Percentiles rank a stretch among this genome's conserved stretches.
Conservation (phyloP, 2,329 filamentous ascomycete species). For the Dendrostoma leiphaemia region DNA sequence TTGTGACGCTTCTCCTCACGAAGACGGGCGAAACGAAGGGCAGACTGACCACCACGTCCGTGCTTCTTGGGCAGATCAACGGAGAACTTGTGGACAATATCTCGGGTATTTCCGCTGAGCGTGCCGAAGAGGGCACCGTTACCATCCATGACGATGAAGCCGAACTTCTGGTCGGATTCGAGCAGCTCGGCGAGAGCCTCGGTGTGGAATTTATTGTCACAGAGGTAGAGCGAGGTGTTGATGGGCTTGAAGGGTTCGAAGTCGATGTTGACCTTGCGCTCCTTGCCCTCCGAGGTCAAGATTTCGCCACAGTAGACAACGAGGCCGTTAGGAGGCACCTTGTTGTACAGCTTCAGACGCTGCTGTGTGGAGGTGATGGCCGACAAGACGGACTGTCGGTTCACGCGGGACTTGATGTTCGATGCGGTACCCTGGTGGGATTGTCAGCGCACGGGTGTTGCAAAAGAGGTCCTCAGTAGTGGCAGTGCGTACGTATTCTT, state of each 20-base stretch:
- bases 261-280: conserved; percentile 99
- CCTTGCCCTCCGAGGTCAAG: conserved; percentile 96
- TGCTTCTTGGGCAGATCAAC: conserved; percentile 99
- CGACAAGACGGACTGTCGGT: conserved; percentile 94
- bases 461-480: conserved; percentile 19
- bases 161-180: conserved; percentile 98
- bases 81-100: conserved; percentile 95
- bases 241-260: conserved; percentile 99
- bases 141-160: conserved; percentile 99
- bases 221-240: conserved; percentile 98
- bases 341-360: conserved; percentile 98
- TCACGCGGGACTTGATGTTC: conserved; percentile 99
- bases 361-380: conserved; percentile 99
- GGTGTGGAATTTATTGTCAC: conserved; percentile 99
- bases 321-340: conserved; percentile 94
- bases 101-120: conserved; percentile 93
- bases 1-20: conserved; percentile 99
- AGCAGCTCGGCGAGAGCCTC: conserved; percentile 95
- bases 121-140: conserved; percentile 98
- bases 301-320: conserved; percentile 99
- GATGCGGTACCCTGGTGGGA: conserved; percentile 80
- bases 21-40: conserved; percentile 97
- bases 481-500: conserved; percentile 81
- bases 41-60: conserved; percentile 99
- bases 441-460: not conserved